phyloP scores from a whole-genome alignment of 202 grass and related monocot species.

The Dendrocalamus latiflorus region DNA sequence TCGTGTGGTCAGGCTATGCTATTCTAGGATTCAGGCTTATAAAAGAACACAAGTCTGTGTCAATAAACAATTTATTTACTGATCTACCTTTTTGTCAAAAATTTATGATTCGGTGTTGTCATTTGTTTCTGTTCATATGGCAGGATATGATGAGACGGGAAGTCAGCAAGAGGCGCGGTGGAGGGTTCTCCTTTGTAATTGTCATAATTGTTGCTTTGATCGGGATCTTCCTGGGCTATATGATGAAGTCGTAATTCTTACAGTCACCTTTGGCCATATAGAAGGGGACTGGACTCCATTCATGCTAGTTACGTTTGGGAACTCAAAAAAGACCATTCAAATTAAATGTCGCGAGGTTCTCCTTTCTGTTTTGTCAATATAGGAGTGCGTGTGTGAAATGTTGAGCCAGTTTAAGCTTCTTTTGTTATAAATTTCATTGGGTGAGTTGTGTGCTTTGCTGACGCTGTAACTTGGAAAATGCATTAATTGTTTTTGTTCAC shows the following conservation, averaged over 20 bases:
- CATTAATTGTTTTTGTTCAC: constrained; percentile 27
- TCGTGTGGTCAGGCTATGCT: neutral
- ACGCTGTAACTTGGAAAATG: constrained; percentile 32
- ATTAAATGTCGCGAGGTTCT: constrained; percentile 32
- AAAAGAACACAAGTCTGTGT: neutral
- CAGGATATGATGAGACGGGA: constrained; percentile 81
- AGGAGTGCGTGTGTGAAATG: constrained; percentile 35
- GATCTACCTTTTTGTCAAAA: neutral
- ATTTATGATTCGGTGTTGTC: neutral
- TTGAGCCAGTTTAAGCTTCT: constrained; percentile 42
- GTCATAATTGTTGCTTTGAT: constrained; percentile 74
- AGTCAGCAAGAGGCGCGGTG: constrained; percentile 49
- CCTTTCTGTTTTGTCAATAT: constrained; percentile 43
- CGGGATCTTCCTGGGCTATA: constrained; percentile 70
- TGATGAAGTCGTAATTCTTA: constrained; percentile 68
- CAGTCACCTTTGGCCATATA: neutral
- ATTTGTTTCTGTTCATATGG: constrained; percentile 4
- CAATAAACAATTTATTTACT: neutral
- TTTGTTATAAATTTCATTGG: too few relatives aligned
- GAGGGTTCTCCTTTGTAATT: constrained; percentile 67
- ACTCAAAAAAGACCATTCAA: constrained; percentile 19
- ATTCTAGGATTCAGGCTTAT: neutral
- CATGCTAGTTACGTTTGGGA: constrained; percentile 31
- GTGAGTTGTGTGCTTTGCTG: constrained; percentile 19
- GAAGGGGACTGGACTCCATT: constrained; percentile 19